Evolutionary conservation across 208 protist species (phyloP), one percentile per base, ranked within the genome.

Genomic region (Trypanosoma melophagium): DNA sequence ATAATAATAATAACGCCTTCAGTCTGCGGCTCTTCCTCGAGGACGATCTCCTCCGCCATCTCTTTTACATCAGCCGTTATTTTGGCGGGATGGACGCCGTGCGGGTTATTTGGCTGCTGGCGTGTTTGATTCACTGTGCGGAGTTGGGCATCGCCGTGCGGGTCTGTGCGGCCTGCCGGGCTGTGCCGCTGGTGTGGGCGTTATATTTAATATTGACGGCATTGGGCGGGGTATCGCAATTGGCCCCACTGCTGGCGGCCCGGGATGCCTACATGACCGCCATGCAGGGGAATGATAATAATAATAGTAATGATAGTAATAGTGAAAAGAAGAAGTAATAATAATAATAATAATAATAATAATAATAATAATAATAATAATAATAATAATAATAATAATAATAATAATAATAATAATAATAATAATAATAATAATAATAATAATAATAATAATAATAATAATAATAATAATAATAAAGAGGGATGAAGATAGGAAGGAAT

Each of bases 111-210:
- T 80, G 70, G 50, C 62, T 64, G 0, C 42, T 74, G 5, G 77
- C 81, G 9, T 93, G 80, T 79, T 13, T 84, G 8, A 64, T 78
- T 14, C 87, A 93, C 61, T 59, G 77, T 25, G 58, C 84, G 42
- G 87, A 93, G 63, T 22, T 81, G 0, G 83, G 71, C 38, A 66
- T 89, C 67, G 80, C 76, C 60, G 19, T 79, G 17, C 68, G 81
- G 28, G 81, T 86, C 9, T 90, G 83, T 57, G 28, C 65, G 9
- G 66, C 69, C 12, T 86, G 81, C 69, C 68, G 72, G 53, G 83
- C 81, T 1, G 54, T 65, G 3, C 19, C 62, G 4, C 24, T 25
- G 1, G 69, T 66, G 28, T 76, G 70, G 56, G 28, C 62, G 7
- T 52, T 71, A 4, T 87, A 87, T 69, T 60, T 62, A 62, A n/a